A percentile compares a stretch with the other conserved stretches of the same genome.
Evolutionary conservation across 768 basidiomycete species (phyloP).

Genomic region (Lentinula boryana): DNA sequence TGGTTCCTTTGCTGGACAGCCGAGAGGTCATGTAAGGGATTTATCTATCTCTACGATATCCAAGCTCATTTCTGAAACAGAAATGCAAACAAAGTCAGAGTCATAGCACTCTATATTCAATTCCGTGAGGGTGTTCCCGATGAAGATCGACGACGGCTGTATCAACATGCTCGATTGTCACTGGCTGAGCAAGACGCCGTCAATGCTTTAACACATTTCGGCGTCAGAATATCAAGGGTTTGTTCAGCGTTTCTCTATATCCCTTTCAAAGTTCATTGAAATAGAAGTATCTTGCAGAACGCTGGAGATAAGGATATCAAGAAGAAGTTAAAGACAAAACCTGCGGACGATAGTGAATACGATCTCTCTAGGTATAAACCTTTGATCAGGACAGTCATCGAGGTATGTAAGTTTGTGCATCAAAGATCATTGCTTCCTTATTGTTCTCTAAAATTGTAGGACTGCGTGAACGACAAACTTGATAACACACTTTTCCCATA

Average conservation of each 20-base stretch:
- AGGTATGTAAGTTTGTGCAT: slow-evolving; percentile 40
- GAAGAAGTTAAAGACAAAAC: slow-evolving; percentile 78
- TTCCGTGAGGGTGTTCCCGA: slow-evolving; percentile 97
- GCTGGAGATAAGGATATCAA: slow-evolving; percentile 73
- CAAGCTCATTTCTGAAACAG: slow-evolving; percentile 29
- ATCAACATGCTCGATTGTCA: slow-evolving; percentile 88
- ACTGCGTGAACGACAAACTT: slow-evolving; percentile 73
- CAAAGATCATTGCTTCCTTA: no score
- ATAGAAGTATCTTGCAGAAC: slow-evolving; percentile 34
- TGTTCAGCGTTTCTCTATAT: slow-evolving; percentile 15
- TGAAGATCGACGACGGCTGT: slow-evolving; percentile 89
- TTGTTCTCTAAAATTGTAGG: slow-evolving; percentile 37
- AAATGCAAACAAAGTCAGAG: slow-evolving; percentile 88
- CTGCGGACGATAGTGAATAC: slow-evolving; percentile 81
- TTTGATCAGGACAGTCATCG: slow-evolving; percentile 69
- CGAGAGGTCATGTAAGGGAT: slow-evolving; percentile 68
- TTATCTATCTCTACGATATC: background rate
- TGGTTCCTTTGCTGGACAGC: slow-evolving; percentile 94
- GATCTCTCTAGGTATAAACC: slow-evolving; percentile 95
- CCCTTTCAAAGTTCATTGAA: background rate
- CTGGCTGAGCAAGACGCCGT: slow-evolving; percentile 91
- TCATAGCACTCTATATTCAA: slow-evolving; percentile 93
- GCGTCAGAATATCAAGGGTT: slow-evolving; percentile 80
- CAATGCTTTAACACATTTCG: slow-evolving; percentile 79
- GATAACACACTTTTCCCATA: slow-evolving; percentile 84